phyloP scores from a whole-genome alignment of 2,329 filamentous ascomycete genomes.

The Rhynchosporium agropyri region DNA sequence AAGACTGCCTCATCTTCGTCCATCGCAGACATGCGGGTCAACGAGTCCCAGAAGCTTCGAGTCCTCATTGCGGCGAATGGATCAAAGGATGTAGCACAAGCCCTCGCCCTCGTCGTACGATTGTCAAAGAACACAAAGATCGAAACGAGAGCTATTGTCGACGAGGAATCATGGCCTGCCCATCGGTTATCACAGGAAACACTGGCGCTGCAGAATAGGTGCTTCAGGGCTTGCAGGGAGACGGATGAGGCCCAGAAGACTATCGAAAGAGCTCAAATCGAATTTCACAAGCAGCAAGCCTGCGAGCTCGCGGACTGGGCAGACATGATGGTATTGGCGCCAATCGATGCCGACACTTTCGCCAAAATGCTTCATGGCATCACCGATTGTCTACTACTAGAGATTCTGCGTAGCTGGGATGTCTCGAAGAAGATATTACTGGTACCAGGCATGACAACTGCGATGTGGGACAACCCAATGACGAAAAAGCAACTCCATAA shows the following conservation, averaged over 20 bases:
- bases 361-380: constrained; percentile 87
- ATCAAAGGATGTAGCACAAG: constrained; percentile 65
- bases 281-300: constrained; percentile 56
- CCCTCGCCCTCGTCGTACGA: constrained; percentile 66
- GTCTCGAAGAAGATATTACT: constrained; percentile 82
- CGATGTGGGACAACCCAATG: constrained; percentile 89
- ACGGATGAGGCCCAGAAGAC: constrained; percentile 36
- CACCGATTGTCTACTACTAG: constrained; percentile 77
- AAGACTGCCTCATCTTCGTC: constrained; percentile 36
- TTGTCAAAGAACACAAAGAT: constrained; percentile 67
- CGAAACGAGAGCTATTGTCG: constrained; percentile 63
- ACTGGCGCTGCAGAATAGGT: constrained; percentile 59
- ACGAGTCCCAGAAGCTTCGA: constrained; percentile 60
- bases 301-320: constrained; percentile 83
- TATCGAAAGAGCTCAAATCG: constrained; percentile 44
- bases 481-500: constrained; percentile 87
- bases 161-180: constrained; percentile 57
- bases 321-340: constrained; percentile 80
- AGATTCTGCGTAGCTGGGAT: constrained; percentile 84
- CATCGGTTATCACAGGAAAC: constrained; percentile 65
- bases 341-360: constrained; percentile 81
- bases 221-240: constrained; percentile 39
- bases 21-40: constrained; percentile 38
- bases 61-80: constrained; percentile 69
- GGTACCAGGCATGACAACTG: constrained; percentile 84